phyloP scores from a whole-genome alignment of 805 yeast genomes.

The Monosporozyma servazzii region DNA sequence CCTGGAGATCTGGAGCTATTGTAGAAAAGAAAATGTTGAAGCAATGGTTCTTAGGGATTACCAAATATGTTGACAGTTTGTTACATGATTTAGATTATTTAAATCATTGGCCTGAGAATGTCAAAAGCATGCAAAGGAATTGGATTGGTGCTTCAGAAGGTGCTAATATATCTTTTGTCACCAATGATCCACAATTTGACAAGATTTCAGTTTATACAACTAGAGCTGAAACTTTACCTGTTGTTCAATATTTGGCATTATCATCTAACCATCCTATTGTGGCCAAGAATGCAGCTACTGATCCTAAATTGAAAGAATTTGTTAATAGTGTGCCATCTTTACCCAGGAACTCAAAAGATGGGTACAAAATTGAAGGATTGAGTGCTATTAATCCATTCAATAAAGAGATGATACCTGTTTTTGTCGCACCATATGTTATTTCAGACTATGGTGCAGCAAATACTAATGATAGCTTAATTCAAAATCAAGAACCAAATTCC shows the following conservation, averaged over 20 bases:
- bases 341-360: conserved; percentile 47
- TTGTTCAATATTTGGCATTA: conserved; percentile 76
- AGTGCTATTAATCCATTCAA: conserved; percentile 52
- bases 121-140: conserved; percentile 79
- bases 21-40: conserved; percentile 75
- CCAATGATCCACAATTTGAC: conserved; percentile 17
- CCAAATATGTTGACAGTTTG: conserved; percentile 65
- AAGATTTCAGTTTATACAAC: conserved; percentile 65
- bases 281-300: conserved; percentile 28
- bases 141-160: conserved; percentile 93
- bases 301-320: conserved; percentile 39
- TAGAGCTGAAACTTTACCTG: conserved; percentile 77
- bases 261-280: conserved; percentile 64
- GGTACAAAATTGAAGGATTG: conserved; percentile 41
- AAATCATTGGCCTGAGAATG: conserved; percentile 79
- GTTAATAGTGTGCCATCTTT: conserved; percentile 32
- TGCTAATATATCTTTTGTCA: conserved; percentile 51
- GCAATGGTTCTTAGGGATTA: conserved; percentile 93
- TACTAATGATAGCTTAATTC: not conserved
- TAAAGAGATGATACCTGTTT: conserved; percentile 52
- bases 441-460: conserved; percentile 52
- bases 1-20: conserved; percentile 95
- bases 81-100: conserved; percentile 54
- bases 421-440: conserved; percentile 84
- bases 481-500: not conserved